These are phyloP conservation scores for Dendrobium officinale DNA, from an alignment of 106 monocot species.

Conservation along the genomic window DNA sequence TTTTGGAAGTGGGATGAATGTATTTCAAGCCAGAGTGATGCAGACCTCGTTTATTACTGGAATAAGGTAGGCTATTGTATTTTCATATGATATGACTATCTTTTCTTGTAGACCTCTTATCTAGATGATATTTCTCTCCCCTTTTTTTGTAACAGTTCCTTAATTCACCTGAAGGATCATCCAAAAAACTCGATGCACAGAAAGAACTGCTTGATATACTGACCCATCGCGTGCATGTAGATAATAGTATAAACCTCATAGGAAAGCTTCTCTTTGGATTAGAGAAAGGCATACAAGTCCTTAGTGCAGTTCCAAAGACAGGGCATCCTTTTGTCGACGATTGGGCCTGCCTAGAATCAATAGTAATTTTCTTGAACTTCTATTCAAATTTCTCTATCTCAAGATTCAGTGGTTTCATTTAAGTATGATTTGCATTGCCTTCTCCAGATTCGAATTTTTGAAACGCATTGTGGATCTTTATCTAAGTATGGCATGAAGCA, in stretches of 20 bases:
- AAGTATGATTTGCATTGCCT: neutral
- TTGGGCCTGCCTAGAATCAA: slow-evolving; percentile 81
- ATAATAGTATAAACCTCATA: slow-evolving; percentile 67
- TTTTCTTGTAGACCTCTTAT: too few relatives aligned
- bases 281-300: slow-evolving; percentile 28
- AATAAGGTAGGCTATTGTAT: too few relatives aligned
- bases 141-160: slow-evolving; percentile 26
- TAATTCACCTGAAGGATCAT: slow-evolving; percentile 43
- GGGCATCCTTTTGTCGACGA: slow-evolving; percentile 76
- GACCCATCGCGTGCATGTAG: slow-evolving; percentile 69
- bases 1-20: too few relatives aligned
- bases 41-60: too few relatives aligned
- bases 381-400: neutral
- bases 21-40: slow-evolving; percentile 17
- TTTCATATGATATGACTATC: too few relatives aligned
- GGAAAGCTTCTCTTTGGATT: slow-evolving; percentile 80
- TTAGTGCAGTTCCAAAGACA: slow-evolving; percentile 43
- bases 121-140: neutral
- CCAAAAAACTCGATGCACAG: slow-evolving; percentile 49
- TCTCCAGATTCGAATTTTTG: slow-evolving; percentile 76
- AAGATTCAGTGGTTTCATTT: neutral
- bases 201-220: slow-evolving; percentile 57
- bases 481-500: slow-evolving; percentile 98
- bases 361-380: slow-evolving; percentile 29
- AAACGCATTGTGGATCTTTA: slow-evolving; percentile 83